Percentiles rank a stretch among this genome's conserved stretches.
phyloP scores from a whole-genome alignment of 73 alveolate genomes.

The Stentor coeruleus region DNA sequence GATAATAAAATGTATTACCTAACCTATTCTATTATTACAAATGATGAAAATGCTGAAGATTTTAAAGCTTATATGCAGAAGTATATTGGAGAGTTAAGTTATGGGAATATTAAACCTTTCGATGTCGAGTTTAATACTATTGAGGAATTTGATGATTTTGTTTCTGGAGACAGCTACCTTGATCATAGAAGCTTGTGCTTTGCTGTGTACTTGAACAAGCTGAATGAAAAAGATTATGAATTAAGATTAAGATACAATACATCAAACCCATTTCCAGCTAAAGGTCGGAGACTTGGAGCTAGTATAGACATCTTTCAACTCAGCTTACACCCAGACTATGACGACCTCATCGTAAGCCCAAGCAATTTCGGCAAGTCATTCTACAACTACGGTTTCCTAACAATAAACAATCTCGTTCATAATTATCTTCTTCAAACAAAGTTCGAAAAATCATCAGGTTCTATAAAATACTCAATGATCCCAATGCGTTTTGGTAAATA shows the following conservation, averaged over 20 bases:
- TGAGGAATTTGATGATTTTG: constrained; percentile 29
- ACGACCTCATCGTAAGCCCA: neutral
- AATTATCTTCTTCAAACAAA: neutral
- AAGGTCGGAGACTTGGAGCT: constrained; percentile 54
- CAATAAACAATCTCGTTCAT: neutral
- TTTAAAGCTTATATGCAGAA: too few species aligned
- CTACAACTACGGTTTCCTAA: neutral
- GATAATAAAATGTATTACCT: too few species aligned
- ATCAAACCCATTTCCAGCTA: constrained; percentile 31
- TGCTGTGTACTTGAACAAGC: constrained; percentile 25
- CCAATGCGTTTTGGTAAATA: constrained; percentile 32
- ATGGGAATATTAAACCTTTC: too few species aligned
- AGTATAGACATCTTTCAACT: constrained; percentile 35
- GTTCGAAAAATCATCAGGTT: too few species aligned
- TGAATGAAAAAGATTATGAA: constrained; percentile 7
- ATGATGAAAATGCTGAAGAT: too few species aligned
- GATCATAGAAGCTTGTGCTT: constrained; percentile 38
- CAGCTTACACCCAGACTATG: neutral
- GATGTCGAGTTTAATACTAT: constrained; percentile 32
- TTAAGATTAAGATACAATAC: neutral
- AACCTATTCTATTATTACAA: too few species aligned
- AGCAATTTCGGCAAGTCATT: neutral
- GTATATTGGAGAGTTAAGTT: too few species aligned
- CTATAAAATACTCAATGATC: neutral
- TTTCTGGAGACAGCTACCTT: constrained; percentile 33